Conservation (phyloP, 805 yeast species). For the Yamadazyma sp. region DNA sequence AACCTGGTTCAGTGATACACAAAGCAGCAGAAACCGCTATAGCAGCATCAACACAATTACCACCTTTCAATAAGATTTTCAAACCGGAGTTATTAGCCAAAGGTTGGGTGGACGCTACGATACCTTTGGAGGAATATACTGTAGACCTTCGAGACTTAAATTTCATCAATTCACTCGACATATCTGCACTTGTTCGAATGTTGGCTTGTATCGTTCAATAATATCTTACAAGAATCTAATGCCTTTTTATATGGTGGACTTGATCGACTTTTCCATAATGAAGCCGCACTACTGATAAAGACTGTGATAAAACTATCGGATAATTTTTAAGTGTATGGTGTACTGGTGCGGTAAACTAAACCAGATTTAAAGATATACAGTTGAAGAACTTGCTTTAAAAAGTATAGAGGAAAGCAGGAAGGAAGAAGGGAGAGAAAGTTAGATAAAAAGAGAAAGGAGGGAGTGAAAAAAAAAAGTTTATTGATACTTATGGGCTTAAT, state of each 20-base stretch:
- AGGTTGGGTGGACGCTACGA: slow-evolving; percentile 75
- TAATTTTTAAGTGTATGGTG: no score
- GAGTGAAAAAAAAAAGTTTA: neutral
- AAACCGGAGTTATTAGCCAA: slow-evolving; percentile 73
- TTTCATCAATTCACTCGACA: slow-evolving; percentile 19
- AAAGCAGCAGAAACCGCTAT: slow-evolving; percentile 58
- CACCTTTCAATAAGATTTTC: slow-evolving; percentile 63
- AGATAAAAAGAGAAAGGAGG: neutral
- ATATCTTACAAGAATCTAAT: no score
- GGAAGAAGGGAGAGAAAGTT: no score
- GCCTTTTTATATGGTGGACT: no score
- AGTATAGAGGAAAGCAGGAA: no score
- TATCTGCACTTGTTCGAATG: no score
- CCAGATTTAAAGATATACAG: no score
- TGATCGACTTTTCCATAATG: no score
- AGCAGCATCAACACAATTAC: slow-evolving; percentile 68
- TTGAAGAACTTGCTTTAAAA: no score
- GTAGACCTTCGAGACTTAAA: slow-evolving; percentile 66
- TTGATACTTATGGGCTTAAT: neutral
- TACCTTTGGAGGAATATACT: slow-evolving; percentile 69
- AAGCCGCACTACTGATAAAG: no score
- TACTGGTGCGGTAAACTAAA: no score
- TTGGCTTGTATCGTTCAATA: neutral
- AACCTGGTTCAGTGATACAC: slow-evolving; percentile 54
- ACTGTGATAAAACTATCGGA: no score